phyloP scores from a whole-genome alignment of 108 stramenopile genomes.

The Pseudonitzschia pungens region DNA sequence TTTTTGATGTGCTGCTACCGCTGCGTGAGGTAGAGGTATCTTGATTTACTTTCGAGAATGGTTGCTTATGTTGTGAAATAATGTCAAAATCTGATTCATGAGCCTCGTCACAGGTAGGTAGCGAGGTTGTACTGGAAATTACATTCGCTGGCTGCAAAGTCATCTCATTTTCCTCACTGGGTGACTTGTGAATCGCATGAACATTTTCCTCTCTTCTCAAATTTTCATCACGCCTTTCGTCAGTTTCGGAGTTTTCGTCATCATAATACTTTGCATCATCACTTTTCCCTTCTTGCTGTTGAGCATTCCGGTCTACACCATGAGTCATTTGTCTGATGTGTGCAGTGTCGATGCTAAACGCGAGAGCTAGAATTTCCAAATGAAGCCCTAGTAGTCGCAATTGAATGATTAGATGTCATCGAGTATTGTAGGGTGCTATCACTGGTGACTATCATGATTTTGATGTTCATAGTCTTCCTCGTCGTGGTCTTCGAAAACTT shows the following conservation, averaged over 20 bases:
- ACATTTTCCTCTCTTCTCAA: background rate
- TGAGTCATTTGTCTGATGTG: background rate
- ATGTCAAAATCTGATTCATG: background rate
- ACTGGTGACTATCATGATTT: background rate
- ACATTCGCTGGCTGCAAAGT: background rate
- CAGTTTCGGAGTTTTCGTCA: background rate
- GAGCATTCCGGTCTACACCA: background rate
- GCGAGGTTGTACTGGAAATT: background rate
- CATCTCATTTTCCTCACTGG: background rate
- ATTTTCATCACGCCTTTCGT: background rate
- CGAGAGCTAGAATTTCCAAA: constrained; percentile 2
- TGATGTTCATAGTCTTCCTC: background rate
- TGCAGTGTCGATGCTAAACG: constrained; percentile 1
- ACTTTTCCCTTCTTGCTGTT: background rate
- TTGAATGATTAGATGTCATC: background rate
- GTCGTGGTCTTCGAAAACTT: constrained; percentile 1
- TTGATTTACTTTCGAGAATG: background rate
- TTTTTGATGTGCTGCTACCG: background rate
- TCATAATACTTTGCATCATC: background rate
- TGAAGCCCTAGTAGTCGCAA: background rate
- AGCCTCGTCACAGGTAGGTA: background rate
- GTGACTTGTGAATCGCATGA: background rate
- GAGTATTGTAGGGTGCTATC: background rate
- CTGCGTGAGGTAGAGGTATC: background rate
- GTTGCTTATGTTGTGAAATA: background rate